Evolutionary conservation across 225 moss, liverwort and hornwort species (phyloP).

Genomic region (Asterella californica): DNA sequence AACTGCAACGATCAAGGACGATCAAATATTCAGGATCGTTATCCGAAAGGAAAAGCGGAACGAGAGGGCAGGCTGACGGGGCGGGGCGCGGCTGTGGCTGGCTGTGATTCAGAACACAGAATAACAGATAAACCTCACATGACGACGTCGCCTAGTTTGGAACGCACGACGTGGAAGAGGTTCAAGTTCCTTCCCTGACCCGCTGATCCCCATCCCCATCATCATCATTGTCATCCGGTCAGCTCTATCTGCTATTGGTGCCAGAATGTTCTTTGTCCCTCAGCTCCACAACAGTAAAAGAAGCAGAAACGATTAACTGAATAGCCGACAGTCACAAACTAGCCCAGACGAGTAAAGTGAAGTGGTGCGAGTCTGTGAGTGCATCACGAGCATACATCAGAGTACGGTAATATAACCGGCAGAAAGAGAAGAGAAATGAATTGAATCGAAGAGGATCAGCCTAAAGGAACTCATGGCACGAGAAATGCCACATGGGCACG

Average conservation of each 20-base stretch:
- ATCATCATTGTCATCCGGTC: not conserved
- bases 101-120: not conserved
- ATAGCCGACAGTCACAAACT: no score
- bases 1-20: not conserved
- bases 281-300: no score
- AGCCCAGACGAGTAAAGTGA: no score
- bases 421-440: not conserved
- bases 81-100: not conserved
- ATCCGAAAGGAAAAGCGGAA: not conserved
- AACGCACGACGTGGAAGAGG: not conserved
- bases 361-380: no score
- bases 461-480: slow-evolving; percentile 3
- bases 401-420: no score
- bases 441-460: not conserved
- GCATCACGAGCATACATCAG: no score
- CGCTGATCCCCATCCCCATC: not conserved
- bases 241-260: not conserved
- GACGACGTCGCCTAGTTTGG: slow-evolving; percentile 3
- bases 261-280: not conserved
- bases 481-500: slow-evolving; percentile 10
- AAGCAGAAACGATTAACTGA: no score
- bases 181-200: not conserved
- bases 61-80: not conserved
- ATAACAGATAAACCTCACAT: no score
- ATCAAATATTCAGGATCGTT: not conserved